Conservation (phyloP, 2,329 filamentous ascomycete genomes). For the Penicillium brevicompactum region DNA sequence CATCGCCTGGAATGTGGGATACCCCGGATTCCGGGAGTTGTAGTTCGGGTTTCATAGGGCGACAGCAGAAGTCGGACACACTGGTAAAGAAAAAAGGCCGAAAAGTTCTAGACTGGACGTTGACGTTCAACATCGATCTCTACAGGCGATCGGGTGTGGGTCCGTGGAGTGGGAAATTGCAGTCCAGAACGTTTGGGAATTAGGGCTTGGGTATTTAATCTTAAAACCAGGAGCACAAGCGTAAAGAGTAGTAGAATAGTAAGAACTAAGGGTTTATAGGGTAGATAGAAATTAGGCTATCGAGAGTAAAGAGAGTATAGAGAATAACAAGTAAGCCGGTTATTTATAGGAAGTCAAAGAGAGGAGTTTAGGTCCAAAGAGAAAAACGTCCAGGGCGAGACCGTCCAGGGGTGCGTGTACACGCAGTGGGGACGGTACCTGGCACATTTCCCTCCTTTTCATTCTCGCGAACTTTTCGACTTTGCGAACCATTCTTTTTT, state of each 20-base stretch:
- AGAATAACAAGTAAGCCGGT: background rate
- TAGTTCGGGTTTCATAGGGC: background rate
- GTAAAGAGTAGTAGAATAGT: no score
- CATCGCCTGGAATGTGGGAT: background rate
- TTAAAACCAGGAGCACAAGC: no score
- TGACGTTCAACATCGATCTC: background rate
- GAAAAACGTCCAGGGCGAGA: background rate
- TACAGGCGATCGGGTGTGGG: constrained; percentile 7
- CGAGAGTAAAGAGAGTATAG: no score
- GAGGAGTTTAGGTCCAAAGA: background rate
- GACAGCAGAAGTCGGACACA: background rate
- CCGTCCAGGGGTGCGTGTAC: constrained; percentile 2
- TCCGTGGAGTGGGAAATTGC: constrained; percentile 2
- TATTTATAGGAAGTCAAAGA: constrained; percentile 7
- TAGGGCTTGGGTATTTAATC: background rate
- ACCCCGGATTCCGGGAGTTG: background rate
- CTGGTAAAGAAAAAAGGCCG: background rate
- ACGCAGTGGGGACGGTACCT: background rate
- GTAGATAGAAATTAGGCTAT: background rate
- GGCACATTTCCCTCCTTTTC: constrained; percentile 13
- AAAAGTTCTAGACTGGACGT: background rate
- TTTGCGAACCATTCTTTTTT: background rate
- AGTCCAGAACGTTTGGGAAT: background rate
- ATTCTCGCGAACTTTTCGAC: constrained; percentile 4
- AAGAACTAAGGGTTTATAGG: background rate